Base-by-base conservation (phyloP, 805 yeast genomes). In the Hyphopichia homilentoma region DNA sequence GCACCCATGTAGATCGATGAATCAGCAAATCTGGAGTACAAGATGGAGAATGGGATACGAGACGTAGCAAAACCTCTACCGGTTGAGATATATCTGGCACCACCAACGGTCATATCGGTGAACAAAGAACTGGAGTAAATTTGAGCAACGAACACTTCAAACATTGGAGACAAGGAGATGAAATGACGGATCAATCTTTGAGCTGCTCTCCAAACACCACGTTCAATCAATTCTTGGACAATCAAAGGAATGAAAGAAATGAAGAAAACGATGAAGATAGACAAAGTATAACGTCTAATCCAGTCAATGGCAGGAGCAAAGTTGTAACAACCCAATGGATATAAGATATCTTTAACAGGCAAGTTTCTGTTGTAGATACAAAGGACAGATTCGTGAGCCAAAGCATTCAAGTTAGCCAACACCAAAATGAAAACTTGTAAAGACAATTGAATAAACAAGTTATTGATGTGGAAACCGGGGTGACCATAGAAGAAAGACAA, bases 1-100 rank as follows among this genome's bases (percentile, higher is more conserved):
- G 86, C 81, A 64, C 94, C 94, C 80, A 81, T 75, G 59, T 84
- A 84, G 57, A 84, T 83, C 23, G 90, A 83, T 18, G 87, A 79
- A 39, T 81, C 84, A 30, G 87, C 79, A 57, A 81, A 84, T 40
- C 88, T 68, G 7, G 86, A 63, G 47, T 79, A 84, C 28, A 85
- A 64, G 7, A 67, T 56, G n/a, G 77, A 59, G 48, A 83, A 81
- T 21, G 86, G 78, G 28, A 75, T 68, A 51, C 95, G 69, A 1
- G 78, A 68, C 3, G 89, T 84, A 2, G 94, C 87, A 53, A 84
- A 79, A 7, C 88, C 88, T 58, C 94, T 70, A 11, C 93, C 93
- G 1, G 93, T 84, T 2, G 89, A 80, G 48, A 84, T 81, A 59
- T 84, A 84, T 48, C 78, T 69, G 3, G 94, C 94, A 41, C 90